phyloP scores from a whole-genome alignment of 2,329 filamentous ascomycete genomes.

The Aspergillus nomiae region DNA sequence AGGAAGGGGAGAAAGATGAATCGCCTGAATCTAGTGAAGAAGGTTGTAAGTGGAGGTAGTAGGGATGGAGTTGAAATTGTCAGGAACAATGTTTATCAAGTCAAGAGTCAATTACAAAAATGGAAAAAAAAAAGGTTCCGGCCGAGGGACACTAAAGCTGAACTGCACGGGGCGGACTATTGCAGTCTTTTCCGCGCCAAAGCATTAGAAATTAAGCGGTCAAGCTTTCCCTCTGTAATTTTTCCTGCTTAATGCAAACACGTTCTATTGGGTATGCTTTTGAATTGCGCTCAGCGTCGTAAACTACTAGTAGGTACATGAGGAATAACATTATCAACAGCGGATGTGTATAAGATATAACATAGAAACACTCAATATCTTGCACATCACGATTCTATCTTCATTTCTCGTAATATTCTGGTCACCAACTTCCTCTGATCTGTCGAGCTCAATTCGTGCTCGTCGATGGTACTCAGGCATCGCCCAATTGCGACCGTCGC shows the following conservation, averaged over 20 bases:
- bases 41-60: neutral
- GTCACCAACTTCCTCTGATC: slow-evolving; percentile 52
- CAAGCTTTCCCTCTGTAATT: neutral
- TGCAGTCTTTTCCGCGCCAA: neutral
- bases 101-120: neutral
- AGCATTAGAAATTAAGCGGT: neutral
- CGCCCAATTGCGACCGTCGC: slow-evolving; percentile 76
- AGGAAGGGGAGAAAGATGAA: neutral
- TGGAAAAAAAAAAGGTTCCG: neutral
- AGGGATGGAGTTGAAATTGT: neutral
- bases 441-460: slow-evolving; percentile 48
- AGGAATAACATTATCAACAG: neutral
- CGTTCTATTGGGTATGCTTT: neutral
- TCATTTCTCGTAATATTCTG: slow-evolving; percentile 45
- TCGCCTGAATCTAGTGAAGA: neutral
- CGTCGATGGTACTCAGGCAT: slow-evolving; percentile 77
- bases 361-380: neutral
- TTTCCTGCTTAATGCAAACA: neutral
- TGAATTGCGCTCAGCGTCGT: neutral
- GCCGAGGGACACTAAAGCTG: neutral
- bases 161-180: neutral
- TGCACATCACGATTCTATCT: slow-evolving; percentile 30
- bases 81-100: neutral
- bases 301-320: neutral
- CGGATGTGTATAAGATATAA: neutral